Evolutionary conservation across 2,329 filamentous ascomycete genomes (phyloP).

Genomic region (Cercospora sp.): DNA sequence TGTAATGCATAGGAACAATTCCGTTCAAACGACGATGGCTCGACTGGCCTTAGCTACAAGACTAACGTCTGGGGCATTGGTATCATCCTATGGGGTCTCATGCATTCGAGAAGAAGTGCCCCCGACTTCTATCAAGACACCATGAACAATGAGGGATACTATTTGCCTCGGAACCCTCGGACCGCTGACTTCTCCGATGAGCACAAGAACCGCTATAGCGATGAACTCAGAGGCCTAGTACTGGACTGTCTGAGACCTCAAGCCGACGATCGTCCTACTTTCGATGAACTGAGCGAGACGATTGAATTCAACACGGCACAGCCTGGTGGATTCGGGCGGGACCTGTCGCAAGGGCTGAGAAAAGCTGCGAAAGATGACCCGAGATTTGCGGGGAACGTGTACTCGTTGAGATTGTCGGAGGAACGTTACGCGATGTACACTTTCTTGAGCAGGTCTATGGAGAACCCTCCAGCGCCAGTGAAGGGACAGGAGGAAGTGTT

Average conservation of each 20-base stretch:
- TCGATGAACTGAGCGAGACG: background rate
- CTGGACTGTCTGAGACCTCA: background rate
- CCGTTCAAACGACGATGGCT: background rate
- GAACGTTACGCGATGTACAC: background rate
- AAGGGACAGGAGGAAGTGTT: background rate
- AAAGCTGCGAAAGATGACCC: background rate
- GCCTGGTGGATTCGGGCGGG: background rate
- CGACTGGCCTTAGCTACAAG: background rate
- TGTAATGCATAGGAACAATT: constrained; percentile 1
- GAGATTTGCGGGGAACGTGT: background rate
- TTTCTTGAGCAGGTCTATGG: background rate
- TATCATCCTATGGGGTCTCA: constrained; percentile 10
- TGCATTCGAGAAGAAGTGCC: constrained; percentile 3
- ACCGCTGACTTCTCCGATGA: background rate
- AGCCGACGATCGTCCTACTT: background rate
- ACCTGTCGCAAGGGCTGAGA: background rate
- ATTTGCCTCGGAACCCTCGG: background rate
- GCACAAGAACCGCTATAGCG: background rate
- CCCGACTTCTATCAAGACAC: background rate
- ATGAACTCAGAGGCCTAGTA: background rate
- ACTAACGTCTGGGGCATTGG: constrained; percentile 21
- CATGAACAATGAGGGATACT: background rate
- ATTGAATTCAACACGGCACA: background rate
- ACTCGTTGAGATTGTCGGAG: background rate
- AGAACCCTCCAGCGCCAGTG: background rate